A percentile compares a stretch with the other conserved stretches of the same genome.
These are phyloP conservation scores for Pisolithus thermaeus DNA, from an alignment of 1,284 basidiomycete species.

Conservation along the genomic window DNA sequence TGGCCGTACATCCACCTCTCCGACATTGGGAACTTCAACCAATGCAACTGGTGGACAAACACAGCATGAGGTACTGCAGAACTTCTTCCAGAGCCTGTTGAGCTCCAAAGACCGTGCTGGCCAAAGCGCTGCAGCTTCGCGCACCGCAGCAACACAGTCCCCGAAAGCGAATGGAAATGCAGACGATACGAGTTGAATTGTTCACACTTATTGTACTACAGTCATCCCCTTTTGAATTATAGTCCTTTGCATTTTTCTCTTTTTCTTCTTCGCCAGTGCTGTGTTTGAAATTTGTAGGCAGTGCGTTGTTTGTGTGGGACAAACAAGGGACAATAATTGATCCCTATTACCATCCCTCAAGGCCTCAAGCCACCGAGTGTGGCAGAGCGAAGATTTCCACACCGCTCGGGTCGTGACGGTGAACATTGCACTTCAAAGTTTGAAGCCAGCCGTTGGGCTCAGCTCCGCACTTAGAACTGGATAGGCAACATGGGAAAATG, in stretches of 20 bases:
- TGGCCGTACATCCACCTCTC: constrained; percentile 31
- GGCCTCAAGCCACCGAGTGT: background rate
- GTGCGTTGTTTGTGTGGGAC: constrained; percentile 1
- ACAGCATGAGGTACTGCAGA: constrained; percentile 78
- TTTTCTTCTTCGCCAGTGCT: background rate
- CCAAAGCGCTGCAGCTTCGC: constrained; percentile 20
- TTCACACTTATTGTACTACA: background rate
- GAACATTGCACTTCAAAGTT: background rate
- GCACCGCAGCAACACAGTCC: constrained; percentile 13
- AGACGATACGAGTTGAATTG: constrained; percentile 32
- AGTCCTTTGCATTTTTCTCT: background rate
- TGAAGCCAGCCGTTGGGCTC: background rate
- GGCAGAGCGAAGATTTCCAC: constrained; percentile 3
- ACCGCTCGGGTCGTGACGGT: constrained; percentile 1
- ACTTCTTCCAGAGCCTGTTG: constrained; percentile 81
- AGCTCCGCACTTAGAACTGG: background rate
- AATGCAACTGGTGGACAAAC: constrained; percentile 51
- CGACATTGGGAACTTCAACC: constrained; percentile 37
- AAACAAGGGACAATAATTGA: constrained; percentile 11
- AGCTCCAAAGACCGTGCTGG: constrained; percentile 56
- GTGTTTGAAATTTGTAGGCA: background rate
- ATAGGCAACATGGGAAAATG: constrained; percentile 34
- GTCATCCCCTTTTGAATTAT: constrained; percentile 1
- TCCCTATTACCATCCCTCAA: constrained; percentile 10
- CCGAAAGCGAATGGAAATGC: constrained; percentile 25